These are phyloP conservation scores for Cryptosporidium sp. DNA, from an alignment of 169 alveolate species.

Conservation along the genomic window DNA sequence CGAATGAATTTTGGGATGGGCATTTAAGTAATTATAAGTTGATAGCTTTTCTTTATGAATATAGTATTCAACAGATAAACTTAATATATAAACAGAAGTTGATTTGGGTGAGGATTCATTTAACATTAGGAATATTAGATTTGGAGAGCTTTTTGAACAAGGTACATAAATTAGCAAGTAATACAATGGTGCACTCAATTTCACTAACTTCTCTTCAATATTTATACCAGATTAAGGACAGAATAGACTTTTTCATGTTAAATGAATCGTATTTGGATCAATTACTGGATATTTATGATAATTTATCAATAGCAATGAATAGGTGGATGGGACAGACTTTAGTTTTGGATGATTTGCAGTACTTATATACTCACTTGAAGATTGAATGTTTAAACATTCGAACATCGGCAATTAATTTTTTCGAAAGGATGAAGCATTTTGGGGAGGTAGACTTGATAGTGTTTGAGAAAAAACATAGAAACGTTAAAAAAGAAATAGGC, in stretches of 20 bases:
- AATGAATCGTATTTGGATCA: constrained; percentile 2
- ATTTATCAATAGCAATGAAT: constrained; percentile 1
- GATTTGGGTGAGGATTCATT: constrained; percentile 13
- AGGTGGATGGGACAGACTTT: constrained; percentile 32
- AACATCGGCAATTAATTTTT: neutral
- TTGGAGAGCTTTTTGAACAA: neutral
- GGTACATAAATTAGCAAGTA: constrained; percentile 10
- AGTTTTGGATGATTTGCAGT: constrained; percentile 36
- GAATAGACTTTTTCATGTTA: constrained; percentile 16
- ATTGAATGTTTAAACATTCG: constrained; percentile 6
- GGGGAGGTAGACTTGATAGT: neutral
- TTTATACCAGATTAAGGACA: constrained; percentile 28
- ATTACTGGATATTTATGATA: constrained; percentile 5
- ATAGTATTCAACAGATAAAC: constrained; percentile 21
- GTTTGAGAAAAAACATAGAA: neutral
- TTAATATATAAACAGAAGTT: constrained; percentile 24
- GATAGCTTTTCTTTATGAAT: constrained; percentile 13
- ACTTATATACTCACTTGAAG: constrained; percentile 30
- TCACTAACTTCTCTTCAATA: constrained; percentile 40
- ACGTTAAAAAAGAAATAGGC: neutral
- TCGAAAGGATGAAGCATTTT: neutral
- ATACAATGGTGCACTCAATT: constrained; percentile 14
- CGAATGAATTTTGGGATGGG: constrained; percentile 1
- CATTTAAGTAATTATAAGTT: neutral
- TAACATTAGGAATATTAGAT: neutral